phyloP scores from a whole-genome alignment of 257 asterid genomes.

The Rehmannia glutinosa region DNA sequence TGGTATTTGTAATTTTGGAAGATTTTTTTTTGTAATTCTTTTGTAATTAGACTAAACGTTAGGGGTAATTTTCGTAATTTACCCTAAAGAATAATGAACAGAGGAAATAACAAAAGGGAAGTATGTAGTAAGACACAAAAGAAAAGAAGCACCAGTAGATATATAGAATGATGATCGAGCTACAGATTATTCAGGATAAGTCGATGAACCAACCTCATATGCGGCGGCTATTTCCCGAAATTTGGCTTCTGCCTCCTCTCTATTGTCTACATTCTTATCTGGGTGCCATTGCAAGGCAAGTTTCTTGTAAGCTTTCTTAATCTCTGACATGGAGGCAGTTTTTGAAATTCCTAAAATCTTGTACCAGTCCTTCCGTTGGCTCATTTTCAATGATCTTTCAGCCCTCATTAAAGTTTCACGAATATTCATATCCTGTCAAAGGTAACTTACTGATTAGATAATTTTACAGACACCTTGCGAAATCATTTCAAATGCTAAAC shows the following conservation, averaged over 20 bases:
- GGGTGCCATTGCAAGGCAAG: slow-evolving; percentile 99
- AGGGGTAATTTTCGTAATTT: no score
- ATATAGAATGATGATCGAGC: no score
- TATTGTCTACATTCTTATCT: slow-evolving; percentile 81
- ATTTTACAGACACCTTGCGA: neutral
- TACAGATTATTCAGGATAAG: no score
- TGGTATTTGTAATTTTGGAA: no score
- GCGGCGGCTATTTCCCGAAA: slow-evolving; percentile 96
- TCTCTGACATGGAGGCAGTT: slow-evolving; percentile 67
- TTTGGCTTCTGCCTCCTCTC: slow-evolving; percentile 91
- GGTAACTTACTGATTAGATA: neutral
- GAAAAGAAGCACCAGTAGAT: neutral
- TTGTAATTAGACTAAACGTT: no score
- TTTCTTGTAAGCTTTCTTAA: slow-evolving; percentile 88
- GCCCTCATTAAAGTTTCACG: slow-evolving; percentile 73
- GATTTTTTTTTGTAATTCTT: no score
- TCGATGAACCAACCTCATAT: slow-evolving; percentile 60
- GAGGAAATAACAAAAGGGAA: no score
- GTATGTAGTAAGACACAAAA: no score
- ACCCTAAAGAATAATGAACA: no score
- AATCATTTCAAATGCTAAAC: neutral
- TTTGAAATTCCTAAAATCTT: slow-evolving; percentile 78
- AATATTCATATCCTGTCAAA: slow-evolving; percentile 41
- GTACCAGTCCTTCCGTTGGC: slow-evolving; percentile 97
- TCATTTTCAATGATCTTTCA: slow-evolving; percentile 72